These are phyloP conservation scores for Prosopis cineraria DNA, from an alignment of 306 rosid genomes.

Conservation along the genomic window DNA sequence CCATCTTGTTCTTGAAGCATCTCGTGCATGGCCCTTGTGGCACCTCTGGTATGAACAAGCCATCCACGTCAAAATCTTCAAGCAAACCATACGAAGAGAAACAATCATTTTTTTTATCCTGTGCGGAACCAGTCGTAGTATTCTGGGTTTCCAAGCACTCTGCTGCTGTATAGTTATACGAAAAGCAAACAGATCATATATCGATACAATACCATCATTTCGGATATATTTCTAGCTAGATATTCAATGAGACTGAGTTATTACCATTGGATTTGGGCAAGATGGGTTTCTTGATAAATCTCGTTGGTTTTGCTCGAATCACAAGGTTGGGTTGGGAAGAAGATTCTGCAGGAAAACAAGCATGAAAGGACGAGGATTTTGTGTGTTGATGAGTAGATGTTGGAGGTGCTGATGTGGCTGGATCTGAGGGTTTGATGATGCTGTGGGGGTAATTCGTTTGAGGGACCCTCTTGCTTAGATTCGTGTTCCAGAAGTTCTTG, in stretches of 20 bases:
- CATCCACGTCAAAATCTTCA: neutral
- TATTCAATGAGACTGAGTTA: neutral
- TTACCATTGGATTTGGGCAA: neutral
- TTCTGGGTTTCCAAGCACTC: neutral
- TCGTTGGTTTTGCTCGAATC: neutral
- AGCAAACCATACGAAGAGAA: neutral
- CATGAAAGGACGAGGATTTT: too few relatives aligned
- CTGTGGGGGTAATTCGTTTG: neutral
- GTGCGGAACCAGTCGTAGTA: neutral
- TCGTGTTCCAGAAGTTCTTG: slow-evolving; percentile 33
- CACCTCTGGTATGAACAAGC: neutral
- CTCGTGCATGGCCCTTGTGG: neutral
- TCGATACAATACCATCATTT: too few relatives aligned
- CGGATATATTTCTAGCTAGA: neutral
- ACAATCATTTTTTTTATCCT: neutral
- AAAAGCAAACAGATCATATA: too few relatives aligned
- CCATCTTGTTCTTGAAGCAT: too few relatives aligned
- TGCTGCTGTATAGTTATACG: neutral
- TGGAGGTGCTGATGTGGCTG: neutral
- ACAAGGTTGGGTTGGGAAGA: neutral
- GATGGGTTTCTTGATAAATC: neutral
- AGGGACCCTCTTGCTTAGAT: neutral
- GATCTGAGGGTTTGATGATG: neutral
- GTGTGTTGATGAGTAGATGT: neutral
- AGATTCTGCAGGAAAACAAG: neutral